These are phyloP conservation scores for Trichoderma lentiforme DNA, from an alignment of 2,329 filamentous ascomycete species.

Conservation along the genomic window DNA sequence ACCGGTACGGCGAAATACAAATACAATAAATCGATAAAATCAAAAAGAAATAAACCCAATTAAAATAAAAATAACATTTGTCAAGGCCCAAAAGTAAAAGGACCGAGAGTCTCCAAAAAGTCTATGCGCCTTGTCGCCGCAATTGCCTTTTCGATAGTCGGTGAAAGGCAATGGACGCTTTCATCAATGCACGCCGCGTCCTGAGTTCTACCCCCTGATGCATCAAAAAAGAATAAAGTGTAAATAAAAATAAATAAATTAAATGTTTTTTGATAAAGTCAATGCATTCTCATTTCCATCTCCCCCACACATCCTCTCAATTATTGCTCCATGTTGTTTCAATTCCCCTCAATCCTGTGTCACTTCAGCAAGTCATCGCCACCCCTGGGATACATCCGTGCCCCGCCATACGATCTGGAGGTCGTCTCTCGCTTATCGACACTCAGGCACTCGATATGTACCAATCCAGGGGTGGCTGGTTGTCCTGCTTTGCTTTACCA, in stretches of 20 bases:
- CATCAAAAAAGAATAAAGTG: not conserved
- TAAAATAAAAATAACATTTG: not conserved
- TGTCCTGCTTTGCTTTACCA: not conserved
- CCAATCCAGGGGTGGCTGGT: not conserved
- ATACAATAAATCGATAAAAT: not conserved
- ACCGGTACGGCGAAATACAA: not conserved
- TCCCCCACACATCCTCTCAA: not conserved
- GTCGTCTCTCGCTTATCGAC: constrained; percentile 16
- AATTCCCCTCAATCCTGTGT: constrained; percentile 4
- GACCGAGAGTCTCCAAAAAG: not conserved
- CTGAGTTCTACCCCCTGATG: not conserved
- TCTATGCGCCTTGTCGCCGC: not conserved
- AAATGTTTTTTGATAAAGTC: not conserved
- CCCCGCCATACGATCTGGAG: constrained; percentile 12
- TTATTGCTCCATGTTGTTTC: not conserved
- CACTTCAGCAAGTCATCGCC: constrained; percentile 17
- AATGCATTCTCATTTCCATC: too few relatives aligned
- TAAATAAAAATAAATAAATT: not conserved
- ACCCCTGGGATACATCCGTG: not conserved
- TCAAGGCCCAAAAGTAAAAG: not conserved
- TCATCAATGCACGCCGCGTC: not conserved
- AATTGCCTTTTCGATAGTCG: not conserved
- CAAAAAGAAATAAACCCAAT: not conserved
- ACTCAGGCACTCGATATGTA: not conserved
- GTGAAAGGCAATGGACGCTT: not conserved